Base-by-base conservation (phyloP, 805 yeast genomes). In the Suhomyces xylopsoci region DNA sequence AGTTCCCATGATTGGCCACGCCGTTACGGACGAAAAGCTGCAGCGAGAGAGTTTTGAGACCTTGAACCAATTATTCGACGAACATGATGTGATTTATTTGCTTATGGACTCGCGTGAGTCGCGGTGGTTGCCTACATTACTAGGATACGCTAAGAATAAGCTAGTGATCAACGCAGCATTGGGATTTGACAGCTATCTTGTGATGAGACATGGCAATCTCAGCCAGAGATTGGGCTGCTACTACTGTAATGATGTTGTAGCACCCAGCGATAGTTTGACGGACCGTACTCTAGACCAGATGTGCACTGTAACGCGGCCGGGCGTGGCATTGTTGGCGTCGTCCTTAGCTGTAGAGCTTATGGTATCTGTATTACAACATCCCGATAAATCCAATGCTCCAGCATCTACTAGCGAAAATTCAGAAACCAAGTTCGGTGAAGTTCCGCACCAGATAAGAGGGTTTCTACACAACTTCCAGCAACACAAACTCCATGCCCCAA, bases 231-330 rank as follows among this genome's bases (percentile, higher is more conserved):
- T 92, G 43, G 99, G 99, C 0, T 94, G 99, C 67, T 94, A 94
- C 70, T 94, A 87, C 68, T 94, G 99, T 69, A 90, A 90, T 65
- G 99, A 94, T 65, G 92, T 94, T 7, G 90, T 90, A 49, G 98
- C 97, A 0, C 99, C 99, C 0, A 76, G 83, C 2, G 96, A 94
- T 65, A 87, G 96, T 53, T 70, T 90, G n/a, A 78, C 89, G 0
- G 96, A 91, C 62, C 77, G 96, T 49, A 88, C 97, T 0, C 73
- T 94, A 52, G 99, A 94, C 69, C 98, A 94, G 68, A 94, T 94
- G 97, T 94, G 99, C 64, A 94, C 99, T 0, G 99, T 94, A 1
- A 94, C 99, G 0, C 77, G 99, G 41, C 98, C 99, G 0, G 99
- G 99, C 0, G 92, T 88, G 1, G 97, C 99, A 0, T 72, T 88